phyloP scores from a whole-genome alignment of 371 early-diverging fungal genomes.

The Syncephalastrum monosporum region DNA sequence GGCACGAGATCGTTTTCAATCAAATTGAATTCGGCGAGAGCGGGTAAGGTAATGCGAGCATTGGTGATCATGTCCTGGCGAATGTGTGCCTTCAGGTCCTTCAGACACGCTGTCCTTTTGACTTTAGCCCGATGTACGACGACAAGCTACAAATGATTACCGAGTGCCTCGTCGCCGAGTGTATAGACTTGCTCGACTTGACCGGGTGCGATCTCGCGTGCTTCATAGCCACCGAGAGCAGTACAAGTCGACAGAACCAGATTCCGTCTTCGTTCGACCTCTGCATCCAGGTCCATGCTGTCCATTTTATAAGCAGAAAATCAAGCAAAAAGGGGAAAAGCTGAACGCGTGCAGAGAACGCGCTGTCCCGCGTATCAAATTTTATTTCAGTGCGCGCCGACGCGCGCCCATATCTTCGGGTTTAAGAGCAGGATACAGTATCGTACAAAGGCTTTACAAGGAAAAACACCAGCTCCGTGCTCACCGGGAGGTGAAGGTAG shows the following conservation, averaged over 20 bases:
- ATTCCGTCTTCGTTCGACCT: constrained; percentile 11
- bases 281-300: constrained; percentile 12
- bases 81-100: constrained; percentile 65
- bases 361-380: no score
- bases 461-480: no score
- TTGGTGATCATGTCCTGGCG: constrained; percentile 65
- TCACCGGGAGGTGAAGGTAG: no score
- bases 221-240: constrained; percentile 80
- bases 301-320: constrained; percentile 20
- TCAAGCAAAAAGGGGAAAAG: background rate
- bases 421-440: no score
- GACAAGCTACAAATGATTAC: constrained; percentile 29
- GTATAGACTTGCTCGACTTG: constrained; percentile 56
- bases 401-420: no score
- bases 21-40: constrained; percentile 72
- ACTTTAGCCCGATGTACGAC: background rate
- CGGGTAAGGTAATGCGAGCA: constrained; percentile 58
- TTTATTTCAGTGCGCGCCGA: no score
- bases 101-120: constrained; percentile 25
- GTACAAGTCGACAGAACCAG: constrained; percentile 74
- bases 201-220: constrained; percentile 35
- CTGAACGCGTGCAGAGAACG: no score
- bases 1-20: constrained; percentile 80
- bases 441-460: no score
- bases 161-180: constrained; percentile 79